Conservation (phyloP, 352 stramenopile species). For the Globisporangium canariense region DNA sequence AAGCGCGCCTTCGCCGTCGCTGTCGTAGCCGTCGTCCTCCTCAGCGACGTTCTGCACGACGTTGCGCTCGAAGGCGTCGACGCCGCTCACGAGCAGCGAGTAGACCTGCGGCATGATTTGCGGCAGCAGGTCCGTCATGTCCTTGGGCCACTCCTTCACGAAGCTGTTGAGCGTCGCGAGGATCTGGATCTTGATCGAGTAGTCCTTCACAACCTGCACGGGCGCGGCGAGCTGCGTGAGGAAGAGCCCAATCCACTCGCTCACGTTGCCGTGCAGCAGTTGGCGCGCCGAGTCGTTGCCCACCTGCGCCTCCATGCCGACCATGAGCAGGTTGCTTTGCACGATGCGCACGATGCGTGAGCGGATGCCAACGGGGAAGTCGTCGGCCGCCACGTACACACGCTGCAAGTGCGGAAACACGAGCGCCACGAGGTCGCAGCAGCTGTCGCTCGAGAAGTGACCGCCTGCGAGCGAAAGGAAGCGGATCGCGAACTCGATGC, state of each 20-base stretch:
- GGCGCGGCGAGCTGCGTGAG: slow-evolving; percentile 44
- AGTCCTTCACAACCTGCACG: slow-evolving; percentile 49
- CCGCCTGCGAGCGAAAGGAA: slow-evolving; percentile 70
- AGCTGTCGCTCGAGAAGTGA: slow-evolving; percentile 79
- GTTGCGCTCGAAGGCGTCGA: slow-evolving; percentile 48
- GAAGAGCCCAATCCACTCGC: slow-evolving; percentile 72
- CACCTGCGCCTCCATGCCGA: slow-evolving; percentile 82
- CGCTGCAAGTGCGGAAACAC: slow-evolving; percentile 74
- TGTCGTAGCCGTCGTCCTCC: slow-evolving; percentile 76
- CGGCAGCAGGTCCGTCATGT: slow-evolving; percentile 70
- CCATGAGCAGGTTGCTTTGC: slow-evolving; percentile 73
- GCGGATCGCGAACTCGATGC: slow-evolving; percentile 67
- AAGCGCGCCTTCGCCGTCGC: slow-evolving; percentile 63
- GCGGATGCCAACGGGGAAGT: slow-evolving; percentile 51
- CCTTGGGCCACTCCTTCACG: slow-evolving; percentile 78
- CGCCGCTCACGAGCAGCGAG: slow-evolving; percentile 39
- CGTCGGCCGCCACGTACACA: slow-evolving; percentile 40
- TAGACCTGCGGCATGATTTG: slow-evolving; percentile 74
- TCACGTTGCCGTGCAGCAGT: slow-evolving; percentile 63
- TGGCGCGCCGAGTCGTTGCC: slow-evolving; percentile 52
- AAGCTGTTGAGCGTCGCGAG: slow-evolving; percentile 71
- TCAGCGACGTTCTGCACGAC: slow-evolving; percentile 47
- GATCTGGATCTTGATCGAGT: slow-evolving; percentile 76
- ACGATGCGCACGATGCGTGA: slow-evolving; percentile 70
- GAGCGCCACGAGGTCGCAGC: slow-evolving; percentile 66